A percentile compares a stretch with the other conserved stretches of the same genome.
These are phyloP conservation scores for Lipomyces lipofer DNA, from an alignment of 805 yeast species.

Conservation along the genomic window DNA sequence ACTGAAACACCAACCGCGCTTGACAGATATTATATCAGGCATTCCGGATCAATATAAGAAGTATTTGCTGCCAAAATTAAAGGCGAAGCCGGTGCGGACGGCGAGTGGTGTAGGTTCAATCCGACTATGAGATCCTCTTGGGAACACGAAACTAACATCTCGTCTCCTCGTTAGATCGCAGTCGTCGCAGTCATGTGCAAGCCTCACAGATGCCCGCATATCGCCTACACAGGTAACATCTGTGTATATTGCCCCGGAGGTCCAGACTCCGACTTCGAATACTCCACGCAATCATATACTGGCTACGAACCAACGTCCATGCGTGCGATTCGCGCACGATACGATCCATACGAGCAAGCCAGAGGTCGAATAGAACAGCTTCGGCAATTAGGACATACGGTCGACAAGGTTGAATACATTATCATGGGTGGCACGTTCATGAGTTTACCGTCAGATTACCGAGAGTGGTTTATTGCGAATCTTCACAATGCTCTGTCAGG, in stretches of 20 bases:
- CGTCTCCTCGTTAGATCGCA: conserved; percentile 66
- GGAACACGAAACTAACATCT: not conserved
- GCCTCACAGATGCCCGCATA: conserved; percentile 98
- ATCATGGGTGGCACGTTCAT: conserved; percentile 99
- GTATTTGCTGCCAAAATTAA: conserved; percentile 84
- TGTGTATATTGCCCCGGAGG: conserved; percentile 99
- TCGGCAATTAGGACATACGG: conserved; percentile 91
- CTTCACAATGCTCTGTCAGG: conserved; percentile 95
- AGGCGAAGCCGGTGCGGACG: conserved; percentile 98
- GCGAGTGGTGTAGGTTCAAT: conserved; percentile 66
- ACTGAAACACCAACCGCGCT: conserved; percentile 86
- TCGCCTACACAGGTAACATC: conserved; percentile 97
- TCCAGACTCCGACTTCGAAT: conserved; percentile 97
- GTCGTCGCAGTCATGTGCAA: conserved; percentile 99
- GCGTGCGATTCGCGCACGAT: conserved; percentile 98
- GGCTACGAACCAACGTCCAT: conserved; percentile 99
- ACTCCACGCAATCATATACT: conserved; percentile 95
- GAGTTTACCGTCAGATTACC: conserved; percentile 86
- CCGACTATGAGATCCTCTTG: not conserved
- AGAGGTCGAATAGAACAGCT: conserved; percentile 96
- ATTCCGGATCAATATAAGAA: conserved; percentile 96
- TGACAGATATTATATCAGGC: conserved; percentile 91
- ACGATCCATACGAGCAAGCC: conserved; percentile 98
- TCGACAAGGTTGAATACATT: conserved; percentile 95
- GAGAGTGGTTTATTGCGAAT: conserved; percentile 85